Conservation (phyloP, 495 filamentous ascomycete species). For the Trichocladium antarcticum region DNA sequence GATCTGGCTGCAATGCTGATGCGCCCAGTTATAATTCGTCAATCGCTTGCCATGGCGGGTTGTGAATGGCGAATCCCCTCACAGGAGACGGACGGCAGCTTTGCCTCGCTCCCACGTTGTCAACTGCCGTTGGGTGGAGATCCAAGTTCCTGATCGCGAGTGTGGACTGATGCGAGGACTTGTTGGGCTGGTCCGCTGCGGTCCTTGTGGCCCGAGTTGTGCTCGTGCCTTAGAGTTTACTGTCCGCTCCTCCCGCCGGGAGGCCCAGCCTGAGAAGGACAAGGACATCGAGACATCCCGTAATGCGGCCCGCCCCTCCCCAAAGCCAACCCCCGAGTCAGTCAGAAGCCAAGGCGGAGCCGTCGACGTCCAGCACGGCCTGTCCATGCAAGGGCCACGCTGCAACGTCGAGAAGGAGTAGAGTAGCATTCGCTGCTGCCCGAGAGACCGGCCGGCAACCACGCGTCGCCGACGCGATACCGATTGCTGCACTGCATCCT, state of each 20-base stretch:
- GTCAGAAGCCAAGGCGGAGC: neutral
- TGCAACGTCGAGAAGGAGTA: neutral
- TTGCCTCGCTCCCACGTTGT: constrained; percentile 6
- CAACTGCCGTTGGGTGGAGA: constrained; percentile 3
- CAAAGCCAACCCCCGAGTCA: neutral
- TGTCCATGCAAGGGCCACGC: too few species aligned
- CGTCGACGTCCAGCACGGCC: too few species aligned
- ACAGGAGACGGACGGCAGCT: too few species aligned
- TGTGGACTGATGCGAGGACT: neutral
- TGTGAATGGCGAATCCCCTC: neutral
- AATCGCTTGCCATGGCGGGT: constrained; percentile 1
- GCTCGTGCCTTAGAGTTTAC: too few species aligned
- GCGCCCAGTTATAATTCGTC: neutral
- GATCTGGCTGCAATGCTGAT: too few species aligned
- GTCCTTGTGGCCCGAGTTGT: too few species aligned
- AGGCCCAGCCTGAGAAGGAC: neutral
- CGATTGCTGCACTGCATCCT: neutral
- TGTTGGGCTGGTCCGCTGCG: too few species aligned
- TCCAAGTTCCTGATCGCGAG: neutral
- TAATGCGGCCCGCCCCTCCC: neutral
- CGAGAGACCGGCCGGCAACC: neutral
- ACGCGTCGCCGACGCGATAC: constrained; percentile 3
- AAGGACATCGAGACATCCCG: neutral
- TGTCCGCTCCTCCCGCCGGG: too few species aligned
- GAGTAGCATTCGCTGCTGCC: constrained; percentile 3